Evolutionary conservation across 768 basidiomycete species (phyloP), one percentile per base, ranked within the genome.

Genomic region (Lyophyllum shimeji): DNA sequence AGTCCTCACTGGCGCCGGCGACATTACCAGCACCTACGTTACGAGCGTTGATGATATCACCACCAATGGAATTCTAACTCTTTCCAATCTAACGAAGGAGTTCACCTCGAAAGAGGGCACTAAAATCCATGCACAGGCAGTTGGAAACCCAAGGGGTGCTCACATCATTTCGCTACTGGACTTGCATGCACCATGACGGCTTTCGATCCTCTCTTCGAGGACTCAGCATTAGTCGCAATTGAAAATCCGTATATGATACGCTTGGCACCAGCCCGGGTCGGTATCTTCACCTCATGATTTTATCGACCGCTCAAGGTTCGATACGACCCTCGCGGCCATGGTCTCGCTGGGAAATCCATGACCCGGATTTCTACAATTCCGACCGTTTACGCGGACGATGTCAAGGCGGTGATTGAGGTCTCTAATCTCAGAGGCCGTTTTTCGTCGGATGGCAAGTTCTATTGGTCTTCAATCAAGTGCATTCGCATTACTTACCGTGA

Each of bases 311-410:
- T 24, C 15, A 24, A 34, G 70, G 69, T 74, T 23, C 66, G 70
- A 1, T 74, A 70, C 58, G 73, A 74, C 48, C 62, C 65, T 43
- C 63, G 73, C 9, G 72, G 71, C 4, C 66, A 72, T 61, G 72
- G 73, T 8, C 65, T 65, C 47, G 71, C 69, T 54, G 72, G 69
- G 23, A 71, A 71, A 50, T 70, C 71, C 9, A 49, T 57, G 21
- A 65, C 54, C 37, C 59, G 9, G 67, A 63, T 40, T 68, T 62
- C 3, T 67, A 71, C 60, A 60, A 59, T 20, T 70, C 67, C 25
- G 62, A 56, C 46, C 53, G 65, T 23, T n/a, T 69, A 67, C 48
- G 73, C 70, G 18, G 67, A 68, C n/a, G 71, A 74, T 61, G 68
- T 74, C 56, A 60, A 59, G 20, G 63, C 69, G 12, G 67, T 73